phyloP scores from a whole-genome alignment of 2,329 filamentous ascomycete genomes.

The Aspergillus tanneri region DNA sequence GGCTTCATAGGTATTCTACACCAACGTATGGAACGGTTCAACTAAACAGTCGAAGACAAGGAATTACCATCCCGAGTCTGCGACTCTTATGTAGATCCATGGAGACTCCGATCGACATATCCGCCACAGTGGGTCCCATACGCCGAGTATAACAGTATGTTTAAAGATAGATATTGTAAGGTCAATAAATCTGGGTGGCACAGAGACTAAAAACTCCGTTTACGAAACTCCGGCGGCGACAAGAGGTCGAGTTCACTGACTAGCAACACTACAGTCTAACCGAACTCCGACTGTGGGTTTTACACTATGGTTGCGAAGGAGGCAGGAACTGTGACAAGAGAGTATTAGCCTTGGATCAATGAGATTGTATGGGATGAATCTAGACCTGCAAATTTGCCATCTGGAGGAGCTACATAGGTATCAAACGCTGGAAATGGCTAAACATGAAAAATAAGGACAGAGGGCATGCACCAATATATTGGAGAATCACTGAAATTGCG shows the following conservation, averaged over 20 bases:
- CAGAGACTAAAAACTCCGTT: slow-evolving; percentile 13
- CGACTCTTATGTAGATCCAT: neutral
- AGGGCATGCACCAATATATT: neutral
- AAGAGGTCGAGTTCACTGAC: neutral
- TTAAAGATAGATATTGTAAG: neutral
- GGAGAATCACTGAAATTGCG: neutral
- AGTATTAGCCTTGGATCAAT: neutral
- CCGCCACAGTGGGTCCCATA: neutral
- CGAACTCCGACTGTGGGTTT: slow-evolving; percentile 2
- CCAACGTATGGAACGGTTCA: neutral
- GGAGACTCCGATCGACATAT: neutral
- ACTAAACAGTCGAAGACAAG: neutral
- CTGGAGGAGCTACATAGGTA: neutral
- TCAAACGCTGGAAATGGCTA: neutral
- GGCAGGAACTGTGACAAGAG: neutral
- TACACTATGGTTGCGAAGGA: neutral
- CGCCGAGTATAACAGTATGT: neutral
- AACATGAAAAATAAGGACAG: neutral
- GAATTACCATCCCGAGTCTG: neutral
- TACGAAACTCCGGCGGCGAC: slow-evolving; percentile 18
- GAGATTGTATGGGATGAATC: neutral
- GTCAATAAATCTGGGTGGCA: slow-evolving; percentile 1
- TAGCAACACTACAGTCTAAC: neutral
- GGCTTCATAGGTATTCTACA: neutral
- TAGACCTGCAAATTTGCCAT: neutral